Percentiles rank a stretch among this genome's conserved stretches.
Evolutionary conservation across 305 asterid species (phyloP).

Genomic region (Fraxinus dipetala): DNA sequence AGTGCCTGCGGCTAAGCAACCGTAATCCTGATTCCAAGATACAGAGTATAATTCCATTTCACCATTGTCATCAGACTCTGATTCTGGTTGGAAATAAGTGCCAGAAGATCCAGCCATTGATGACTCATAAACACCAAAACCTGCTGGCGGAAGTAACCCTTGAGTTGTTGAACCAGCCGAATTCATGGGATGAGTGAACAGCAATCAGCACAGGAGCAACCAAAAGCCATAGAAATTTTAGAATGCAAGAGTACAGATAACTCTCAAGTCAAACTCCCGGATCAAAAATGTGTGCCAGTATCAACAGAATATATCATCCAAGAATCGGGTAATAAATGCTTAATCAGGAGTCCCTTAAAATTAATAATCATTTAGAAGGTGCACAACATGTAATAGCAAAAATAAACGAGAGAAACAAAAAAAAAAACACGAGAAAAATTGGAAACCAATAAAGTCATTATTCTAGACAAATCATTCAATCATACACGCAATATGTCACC

Average conservation of each 20-base stretch:
- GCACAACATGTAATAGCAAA: background rate
- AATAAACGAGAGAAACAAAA: background rate
- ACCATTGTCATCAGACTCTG: constrained; percentile 45
- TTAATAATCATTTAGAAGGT: background rate
- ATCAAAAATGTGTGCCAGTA: background rate
- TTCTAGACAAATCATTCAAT: background rate
- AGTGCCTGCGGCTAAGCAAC: constrained; percentile 93
- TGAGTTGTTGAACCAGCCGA: constrained; percentile 55
- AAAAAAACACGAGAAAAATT: background rate
- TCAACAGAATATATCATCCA: background rate
- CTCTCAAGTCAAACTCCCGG: constrained; percentile 5
- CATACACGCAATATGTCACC: constrained; percentile 7
- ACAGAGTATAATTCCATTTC: constrained; percentile 70
- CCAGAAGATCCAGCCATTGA: constrained; percentile 39
- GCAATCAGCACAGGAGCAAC: constrained; percentile 40
- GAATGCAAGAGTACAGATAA: constrained; percentile 17
- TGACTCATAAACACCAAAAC: constrained; percentile 45
- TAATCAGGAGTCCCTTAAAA: background rate
- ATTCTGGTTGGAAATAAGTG: constrained; percentile 45
- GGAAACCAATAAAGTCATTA: background rate
- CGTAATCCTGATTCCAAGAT: constrained; percentile 92
- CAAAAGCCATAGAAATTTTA: constrained; percentile 29
- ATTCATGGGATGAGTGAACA: constrained; percentile 47
- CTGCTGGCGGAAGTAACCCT: constrained; percentile 43
- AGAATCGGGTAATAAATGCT: background rate